Base-by-base conservation (phyloP, 257 asterid genomes). In the Prunella vulgaris region DNA sequence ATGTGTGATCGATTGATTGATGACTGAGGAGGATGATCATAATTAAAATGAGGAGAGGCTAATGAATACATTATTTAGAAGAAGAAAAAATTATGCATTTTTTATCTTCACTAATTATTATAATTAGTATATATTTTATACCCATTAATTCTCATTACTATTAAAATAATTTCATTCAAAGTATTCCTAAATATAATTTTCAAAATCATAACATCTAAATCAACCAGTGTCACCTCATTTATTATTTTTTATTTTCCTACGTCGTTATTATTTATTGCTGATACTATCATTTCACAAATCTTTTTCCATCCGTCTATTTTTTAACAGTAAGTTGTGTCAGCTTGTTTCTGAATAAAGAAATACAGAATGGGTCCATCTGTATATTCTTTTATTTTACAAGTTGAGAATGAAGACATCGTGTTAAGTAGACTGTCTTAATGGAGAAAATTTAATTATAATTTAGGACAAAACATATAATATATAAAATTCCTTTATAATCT, bases 391-490 rank as follows among this genome's bases (percentile, higher is more conserved):
- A 35, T 18, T 71, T 51, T 10, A 32, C 86, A 78, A 82, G 84
- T 83, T 80, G 96, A 74, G 83, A 76, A 83, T 75, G 83, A 83
- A 73, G 91, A 89, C 93, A 86, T 75, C 84, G 80, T 68, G 65
- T 83, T 83, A 74, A 77, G 89, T 79, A 83, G 84, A 86, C 83
- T 81, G 80, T 78, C 79, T 7, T 33, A 73, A 73, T 80, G 52
- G 56, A 58, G 82, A 83, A 82, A 81, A 79, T 69, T 37, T 14
- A 30, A 59, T 9, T 69, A 40, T 72, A 64, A 66, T 76, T 68
- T 54, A 25, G 24, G 72, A 60, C 68, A 77, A 69, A 56, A 49
- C 38, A 27, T 28, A 12, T 27, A 25, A 58, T 24, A 63, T 63
- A 74, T 60, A 54, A 33, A 49, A 73, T 30, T 76, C 74, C 65